phyloP scores from a whole-genome alignment of 208 protist species.

The Trypanosoma scelopori region DNA sequence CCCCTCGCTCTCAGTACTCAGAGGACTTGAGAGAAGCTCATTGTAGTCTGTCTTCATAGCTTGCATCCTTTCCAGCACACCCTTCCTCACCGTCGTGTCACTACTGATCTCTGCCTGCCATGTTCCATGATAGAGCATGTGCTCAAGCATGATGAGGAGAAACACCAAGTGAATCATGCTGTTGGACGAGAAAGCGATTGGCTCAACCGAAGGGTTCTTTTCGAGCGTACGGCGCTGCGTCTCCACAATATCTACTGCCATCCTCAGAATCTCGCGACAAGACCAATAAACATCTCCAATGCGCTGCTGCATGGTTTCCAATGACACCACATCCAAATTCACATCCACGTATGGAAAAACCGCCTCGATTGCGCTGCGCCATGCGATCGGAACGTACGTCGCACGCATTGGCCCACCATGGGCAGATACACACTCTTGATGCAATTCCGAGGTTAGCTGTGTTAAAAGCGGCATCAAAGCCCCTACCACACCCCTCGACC shows the following conservation, averaged over 20 bases:
- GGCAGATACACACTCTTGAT: slow-evolving; percentile 5
- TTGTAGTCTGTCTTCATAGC: slow-evolving; percentile 46
- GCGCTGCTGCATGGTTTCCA: slow-evolving; percentile 33
- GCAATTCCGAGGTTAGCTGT: slow-evolving; percentile 23
- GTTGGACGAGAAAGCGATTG: slow-evolving; percentile 50
- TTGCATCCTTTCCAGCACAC: slow-evolving; percentile 21
- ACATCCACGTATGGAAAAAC: slow-evolving; percentile 52
- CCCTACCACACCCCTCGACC: slow-evolving; percentile 36
- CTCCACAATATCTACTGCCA: slow-evolving; percentile 20
- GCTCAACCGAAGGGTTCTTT: neutral
- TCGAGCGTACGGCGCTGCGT: slow-evolving; percentile 5
- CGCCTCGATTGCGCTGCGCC: slow-evolving; percentile 59
- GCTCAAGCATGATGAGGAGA: slow-evolving; percentile 67
- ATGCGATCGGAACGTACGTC: slow-evolving; percentile 54
- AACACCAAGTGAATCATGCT: slow-evolving; percentile 59
- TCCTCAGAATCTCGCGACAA: slow-evolving; percentile 22
- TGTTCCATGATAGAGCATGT: slow-evolving; percentile 53
- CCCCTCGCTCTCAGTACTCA: slow-evolving; percentile 10
- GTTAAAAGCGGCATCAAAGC: slow-evolving; percentile 47
- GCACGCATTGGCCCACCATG: neutral
- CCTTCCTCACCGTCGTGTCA: neutral
- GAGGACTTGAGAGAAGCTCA: slow-evolving; percentile 29
- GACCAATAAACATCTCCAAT: slow-evolving; percentile 34
- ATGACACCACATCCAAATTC: slow-evolving; percentile 28
- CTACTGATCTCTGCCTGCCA: slow-evolving; percentile 31